Evolutionary conservation across 495 filamentous ascomycete genomes (phyloP), one percentile per base, ranked within the genome.

Genomic region (Daldinia loculata): DNA sequence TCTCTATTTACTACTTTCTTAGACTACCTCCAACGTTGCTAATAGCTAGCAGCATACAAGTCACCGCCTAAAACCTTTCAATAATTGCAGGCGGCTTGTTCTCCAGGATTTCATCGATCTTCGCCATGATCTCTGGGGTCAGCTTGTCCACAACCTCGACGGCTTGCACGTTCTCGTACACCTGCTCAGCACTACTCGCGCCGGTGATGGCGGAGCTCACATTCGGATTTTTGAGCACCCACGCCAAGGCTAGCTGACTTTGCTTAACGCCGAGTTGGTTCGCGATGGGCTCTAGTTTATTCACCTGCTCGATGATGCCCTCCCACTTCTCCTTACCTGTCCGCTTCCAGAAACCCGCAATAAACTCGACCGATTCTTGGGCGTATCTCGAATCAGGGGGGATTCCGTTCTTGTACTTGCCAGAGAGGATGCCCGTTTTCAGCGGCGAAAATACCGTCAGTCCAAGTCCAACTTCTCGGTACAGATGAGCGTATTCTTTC

Each of bases 131-230:
- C 73, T 90, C 90, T 0, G 86, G 84, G 2, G 89, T 91, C 68
- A 93, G 75, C 77, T 85, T 87, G 4, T 89, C 84, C 39, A 89
- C 78, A 7, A 89, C 78, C 12, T 83, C 83, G 56, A 96, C 61
- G 45, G 91, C 88, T 70, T 83, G 79, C 41, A 93, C 80, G 61
- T 90, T 91, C 74, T 94, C 89, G 53, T 86, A 86, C 15, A 96
- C 84, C 80, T 96, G 92, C 80, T 90, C 87, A 12, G 87, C 83
- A 53, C 84, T 83, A 69, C 89, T 91, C 1, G 92, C 92, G 17
- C 92, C 93, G 1, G 89, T 92, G 78, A 95, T 94, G 68, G 91
- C 90, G 4, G 86, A 88, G 50, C 86, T 89, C 64, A 96, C 87
- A 63, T 92, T 86, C 27, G 85, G 84, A 75, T 95, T 95, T 80